Percentiles rank a stretch among this genome's conserved stretches.
Evolutionary conservation across 768 basidiomycete genomes (phyloP).

Genomic region (Suillus placidus): DNA sequence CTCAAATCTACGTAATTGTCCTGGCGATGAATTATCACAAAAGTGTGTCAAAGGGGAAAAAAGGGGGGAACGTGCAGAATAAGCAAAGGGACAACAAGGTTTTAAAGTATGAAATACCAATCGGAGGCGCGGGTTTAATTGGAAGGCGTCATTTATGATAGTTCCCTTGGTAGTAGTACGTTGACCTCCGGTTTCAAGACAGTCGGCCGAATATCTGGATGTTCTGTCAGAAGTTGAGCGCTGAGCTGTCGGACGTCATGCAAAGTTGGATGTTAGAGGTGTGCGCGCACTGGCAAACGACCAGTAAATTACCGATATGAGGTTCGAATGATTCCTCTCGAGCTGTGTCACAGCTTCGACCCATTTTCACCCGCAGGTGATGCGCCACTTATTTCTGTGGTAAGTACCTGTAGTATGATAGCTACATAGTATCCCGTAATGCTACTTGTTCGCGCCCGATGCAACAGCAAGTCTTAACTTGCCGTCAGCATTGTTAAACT

Average conservation of each 20-base stretch:
- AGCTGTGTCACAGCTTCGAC: not conserved
- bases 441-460: not conserved
- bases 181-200: not conserved
- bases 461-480: not conserved
- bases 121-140: not conserved
- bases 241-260: not conserved
- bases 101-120: conserved; percentile 7
- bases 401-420: too few relatives aligned
- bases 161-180: conserved; percentile 2
- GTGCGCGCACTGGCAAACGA: not conserved
- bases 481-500: not conserved
- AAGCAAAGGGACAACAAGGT: conserved; percentile 10
- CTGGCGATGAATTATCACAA: not conserved
- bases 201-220: not conserved
- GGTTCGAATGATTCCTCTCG: not conserved
- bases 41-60: not conserved
- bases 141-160: not conserved
- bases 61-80: not conserved
- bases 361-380: not conserved
- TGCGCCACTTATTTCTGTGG: not conserved
- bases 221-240: not conserved
- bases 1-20: not conserved
- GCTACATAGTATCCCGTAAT: not conserved
- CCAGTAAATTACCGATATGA: not conserved
- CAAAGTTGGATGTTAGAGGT: not conserved